Evolutionary conservation across 176 grass and related monocot species (phyloP).

Genomic region (Miscanthus lutarioriparius): DNA sequence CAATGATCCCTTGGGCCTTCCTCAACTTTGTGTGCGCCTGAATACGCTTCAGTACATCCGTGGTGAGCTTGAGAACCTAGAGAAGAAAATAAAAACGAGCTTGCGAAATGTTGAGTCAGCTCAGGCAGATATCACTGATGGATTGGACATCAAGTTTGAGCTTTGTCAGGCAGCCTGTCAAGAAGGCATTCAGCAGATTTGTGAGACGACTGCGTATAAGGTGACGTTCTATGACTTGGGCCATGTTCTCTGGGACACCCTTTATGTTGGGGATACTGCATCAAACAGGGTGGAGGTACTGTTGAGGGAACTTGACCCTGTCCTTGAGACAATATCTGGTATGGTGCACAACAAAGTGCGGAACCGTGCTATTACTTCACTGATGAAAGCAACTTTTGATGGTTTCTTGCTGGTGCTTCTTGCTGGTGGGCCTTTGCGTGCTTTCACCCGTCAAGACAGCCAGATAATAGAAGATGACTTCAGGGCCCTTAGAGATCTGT

Average conservation of each 20-base stretch:
- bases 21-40: constrained; percentile 87
- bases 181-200: constrained; percentile 83
- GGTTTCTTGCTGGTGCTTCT: constrained; percentile 94
- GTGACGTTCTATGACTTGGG: constrained; percentile 80
- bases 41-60: constrained; percentile 85
- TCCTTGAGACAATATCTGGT: constrained; percentile 79
- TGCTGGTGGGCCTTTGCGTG: constrained; percentile 78
- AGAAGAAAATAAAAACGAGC: constrained; percentile 94
- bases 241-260: constrained; percentile 78
- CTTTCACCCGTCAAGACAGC: constrained; percentile 68
- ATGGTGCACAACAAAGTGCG: constrained; percentile 85
- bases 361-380: constrained; percentile 81
- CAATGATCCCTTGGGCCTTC: constrained; percentile 57
- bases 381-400: constrained; percentile 96
- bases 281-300: constrained; percentile 70
- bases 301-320: constrained; percentile 80
- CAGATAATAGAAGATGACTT: constrained; percentile 85
- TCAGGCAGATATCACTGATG: constrained; percentile 83
- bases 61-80: constrained; percentile 76
- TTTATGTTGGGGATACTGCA: constrained; percentile 68
- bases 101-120: constrained; percentile 92
- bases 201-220: constrained; percentile 94
- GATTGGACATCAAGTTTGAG: constrained; percentile 88
- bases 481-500: constrained; percentile 72
- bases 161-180: constrained; percentile 74